Evolutionary conservation across 2,329 filamentous ascomycete genomes (phyloP).

Genomic region (Epichloe aotearoae): DNA sequence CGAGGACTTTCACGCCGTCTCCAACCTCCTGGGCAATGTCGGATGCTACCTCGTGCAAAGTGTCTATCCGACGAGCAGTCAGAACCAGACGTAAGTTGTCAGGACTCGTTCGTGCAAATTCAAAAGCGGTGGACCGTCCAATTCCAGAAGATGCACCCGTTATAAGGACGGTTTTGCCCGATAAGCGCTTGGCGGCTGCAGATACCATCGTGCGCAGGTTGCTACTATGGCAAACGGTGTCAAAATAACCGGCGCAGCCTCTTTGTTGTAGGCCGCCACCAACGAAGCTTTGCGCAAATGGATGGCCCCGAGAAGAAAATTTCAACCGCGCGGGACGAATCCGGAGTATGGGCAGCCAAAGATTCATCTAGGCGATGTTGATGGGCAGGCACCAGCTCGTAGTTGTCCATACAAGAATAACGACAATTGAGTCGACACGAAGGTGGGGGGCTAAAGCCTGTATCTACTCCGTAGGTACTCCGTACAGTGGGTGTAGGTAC

Average conservation of each 20-base stretch:
- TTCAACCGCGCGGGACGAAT: background rate
- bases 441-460: no score
- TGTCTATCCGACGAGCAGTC: conserved; percentile 75
- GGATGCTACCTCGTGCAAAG: conserved; percentile 59
- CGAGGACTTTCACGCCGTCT: conserved; percentile 65
- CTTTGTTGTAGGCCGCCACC: background rate
- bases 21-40: conserved; percentile 68
- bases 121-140: conserved; percentile 68
- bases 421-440: no score
- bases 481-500: no score
- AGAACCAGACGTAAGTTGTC: conserved; percentile 70
- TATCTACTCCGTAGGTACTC: no score
- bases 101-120: conserved; percentile 80
- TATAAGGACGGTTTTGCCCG: conserved; percentile 83
- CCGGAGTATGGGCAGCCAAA: background rate
- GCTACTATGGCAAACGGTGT: background rate
- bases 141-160: conserved; percentile 93
- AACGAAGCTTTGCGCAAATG: no score
- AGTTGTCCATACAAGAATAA: no score
- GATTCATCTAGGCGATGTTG: background rate
- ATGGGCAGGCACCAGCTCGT: background rate
- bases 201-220: conserved; percentile 20
- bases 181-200: conserved; percentile 67
- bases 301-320: background rate
- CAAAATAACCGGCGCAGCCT: background rate